These are phyloP conservation scores for Dendrobium officinale DNA, from an alignment of 106 monocot species.

Conservation along the genomic window DNA sequence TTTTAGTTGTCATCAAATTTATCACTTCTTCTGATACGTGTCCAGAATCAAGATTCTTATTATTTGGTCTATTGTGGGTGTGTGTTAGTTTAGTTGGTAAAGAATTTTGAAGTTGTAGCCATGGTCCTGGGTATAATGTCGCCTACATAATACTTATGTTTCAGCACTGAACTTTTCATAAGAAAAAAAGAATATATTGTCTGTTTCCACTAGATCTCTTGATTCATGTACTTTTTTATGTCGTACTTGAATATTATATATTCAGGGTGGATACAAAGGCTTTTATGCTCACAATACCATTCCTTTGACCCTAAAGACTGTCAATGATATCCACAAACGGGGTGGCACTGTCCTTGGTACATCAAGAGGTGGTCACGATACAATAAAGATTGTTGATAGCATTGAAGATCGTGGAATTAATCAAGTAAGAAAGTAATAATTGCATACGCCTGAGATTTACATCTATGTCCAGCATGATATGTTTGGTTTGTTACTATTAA, in stretches of 20 bases:
- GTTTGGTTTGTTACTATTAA: background rate
- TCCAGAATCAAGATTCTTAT: too few species aligned
- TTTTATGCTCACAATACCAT: conserved; percentile 73
- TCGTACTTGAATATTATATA: background rate
- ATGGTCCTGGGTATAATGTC: too few species aligned
- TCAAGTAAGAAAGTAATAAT: conserved; percentile 32
- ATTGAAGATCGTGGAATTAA: conserved; percentile 79
- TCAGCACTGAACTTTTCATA: too few species aligned
- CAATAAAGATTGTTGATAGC: conserved; percentile 67
- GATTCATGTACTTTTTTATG: background rate
- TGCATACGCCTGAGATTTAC: background rate
- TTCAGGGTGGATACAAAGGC: conserved; percentile 71
- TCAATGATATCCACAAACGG: conserved; percentile 82
- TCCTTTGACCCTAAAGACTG: conserved; percentile 48
- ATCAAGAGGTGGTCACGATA: conserved; percentile 78
- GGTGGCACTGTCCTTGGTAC: conserved; percentile 79
- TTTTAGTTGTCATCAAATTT: too few species aligned
- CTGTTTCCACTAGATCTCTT: background rate
- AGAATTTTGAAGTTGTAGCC: too few species aligned
- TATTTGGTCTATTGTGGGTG: too few species aligned
- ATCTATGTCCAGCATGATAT: background rate
- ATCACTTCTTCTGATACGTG: too few species aligned
- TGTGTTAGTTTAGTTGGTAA: too few species aligned
- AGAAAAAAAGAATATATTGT: too few species aligned
- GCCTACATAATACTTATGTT: too few species aligned